phyloP scores from a whole-genome alignment of 2,329 filamentous ascomycete genomes.

The Penicillium sp. region DNA sequence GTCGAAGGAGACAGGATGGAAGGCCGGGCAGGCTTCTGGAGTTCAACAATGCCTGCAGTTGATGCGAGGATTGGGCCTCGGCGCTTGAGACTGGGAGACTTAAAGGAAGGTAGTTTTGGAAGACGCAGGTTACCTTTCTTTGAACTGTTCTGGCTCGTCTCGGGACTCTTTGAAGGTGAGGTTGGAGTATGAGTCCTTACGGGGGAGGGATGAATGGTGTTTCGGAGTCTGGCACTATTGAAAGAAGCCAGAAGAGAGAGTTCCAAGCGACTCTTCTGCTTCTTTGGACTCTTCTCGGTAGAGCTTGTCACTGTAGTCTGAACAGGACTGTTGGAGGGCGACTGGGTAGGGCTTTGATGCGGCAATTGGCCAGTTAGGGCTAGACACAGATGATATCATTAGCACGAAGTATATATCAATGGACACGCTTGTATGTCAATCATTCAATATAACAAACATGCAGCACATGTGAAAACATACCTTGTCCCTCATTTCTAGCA shows the following conservation, averaged over 20 bases:
- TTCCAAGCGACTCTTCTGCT: neutral
- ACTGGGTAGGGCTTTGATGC: neutral
- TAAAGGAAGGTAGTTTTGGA: neutral
- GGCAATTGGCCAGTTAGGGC: neutral
- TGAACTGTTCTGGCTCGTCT: neutral
- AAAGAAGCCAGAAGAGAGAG: neutral
- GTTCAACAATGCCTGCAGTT: neutral
- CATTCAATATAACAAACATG: neutral
- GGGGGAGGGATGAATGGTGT: neutral
- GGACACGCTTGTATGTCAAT: accelerated
- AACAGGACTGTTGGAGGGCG: neutral
- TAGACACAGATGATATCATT: neutral
- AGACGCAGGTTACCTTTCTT: neutral
- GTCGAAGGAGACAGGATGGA: neutral
- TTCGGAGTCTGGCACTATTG: neutral
- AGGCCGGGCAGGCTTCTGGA: neutral
- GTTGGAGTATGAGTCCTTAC: neutral
- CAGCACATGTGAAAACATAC: neutral
- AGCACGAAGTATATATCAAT: neutral
- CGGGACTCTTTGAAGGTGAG: neutral
- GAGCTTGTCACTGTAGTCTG: neutral
- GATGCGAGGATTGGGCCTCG: neutral
- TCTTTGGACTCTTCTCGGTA: neutral
- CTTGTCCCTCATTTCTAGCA: neutral
- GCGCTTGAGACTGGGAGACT: neutral